Base-by-base conservation (phyloP, 306 rosid genomes). In the Cercis canadensis region DNA sequence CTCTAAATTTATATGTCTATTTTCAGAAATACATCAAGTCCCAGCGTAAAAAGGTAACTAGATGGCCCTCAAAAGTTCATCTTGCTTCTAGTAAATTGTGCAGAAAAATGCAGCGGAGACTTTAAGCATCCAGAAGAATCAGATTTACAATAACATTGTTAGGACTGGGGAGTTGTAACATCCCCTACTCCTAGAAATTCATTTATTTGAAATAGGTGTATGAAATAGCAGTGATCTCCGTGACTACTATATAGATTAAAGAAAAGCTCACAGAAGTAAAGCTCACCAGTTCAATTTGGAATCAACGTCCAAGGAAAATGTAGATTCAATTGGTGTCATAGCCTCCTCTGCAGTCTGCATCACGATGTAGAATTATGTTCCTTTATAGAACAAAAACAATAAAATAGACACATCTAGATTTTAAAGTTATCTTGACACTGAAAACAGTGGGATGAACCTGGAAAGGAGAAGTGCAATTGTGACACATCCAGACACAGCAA, bases 341-440 rank as follows among this genome's bases (percentile, higher is more conserved):
- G 98, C 98, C 82, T 90, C 95, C 89, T 89, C 95, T 63, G 98
- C 98, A 46, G 98, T 89, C 96, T 89, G 94, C 69, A 76, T 47
- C 65, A 36, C 43, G 46, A 78, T 56, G 41, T 69, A 69, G 65
- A 50, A 73, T 11, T 61, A 4, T 8, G 50, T 67, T 70, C 51
- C 39, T 70, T 73, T 32, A 58, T 37, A 37, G 43, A 37, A 57
- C 39, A 50, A 63, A 73, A 57, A 57, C 50, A 70, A 78, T 51
- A 46, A 2, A 72, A 65, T 45, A 59, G n/a, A 52, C 31, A 55
- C 45, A 67, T 1, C 49, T 57, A 32, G 47, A 45, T 17, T 78
- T 11, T 50, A 14, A 47, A 40, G 33, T 57, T 29, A 47, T 66
- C 21, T 65, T 47, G 41, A 36, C 11, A 13, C 77, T 11, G 34